A percentile compares a stretch with the other conserved stretches of the same genome.
Conservation (phyloP, 108 stramenopile genomes). For the Pseudonitzschia pungens region DNA sequence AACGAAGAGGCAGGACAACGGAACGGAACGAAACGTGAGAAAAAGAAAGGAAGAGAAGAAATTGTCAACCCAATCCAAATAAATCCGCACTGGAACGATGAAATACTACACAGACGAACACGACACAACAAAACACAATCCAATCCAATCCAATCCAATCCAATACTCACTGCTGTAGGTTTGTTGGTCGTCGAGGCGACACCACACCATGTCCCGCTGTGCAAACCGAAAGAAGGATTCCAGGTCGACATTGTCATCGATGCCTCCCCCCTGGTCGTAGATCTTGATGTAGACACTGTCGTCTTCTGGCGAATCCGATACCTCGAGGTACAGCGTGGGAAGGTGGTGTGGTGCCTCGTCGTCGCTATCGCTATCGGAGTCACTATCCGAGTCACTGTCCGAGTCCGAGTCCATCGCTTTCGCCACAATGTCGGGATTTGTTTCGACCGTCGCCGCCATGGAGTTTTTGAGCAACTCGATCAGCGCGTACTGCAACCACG, state of each 20-base stretch:
- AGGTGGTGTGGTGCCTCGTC: background rate
- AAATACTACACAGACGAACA: no score
- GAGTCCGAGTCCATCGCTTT: constrained; percentile 22
- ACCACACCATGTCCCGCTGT: constrained; percentile 46
- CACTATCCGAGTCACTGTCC: constrained; percentile 1
- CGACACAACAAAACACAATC: background rate
- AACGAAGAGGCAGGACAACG: background rate
- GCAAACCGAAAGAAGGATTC: constrained; percentile 25
- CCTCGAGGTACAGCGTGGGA: constrained; percentile 13
- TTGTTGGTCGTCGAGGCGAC: constrained; percentile 74
- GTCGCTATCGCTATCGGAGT: constrained; percentile 1
- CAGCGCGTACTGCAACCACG: constrained; percentile 77
- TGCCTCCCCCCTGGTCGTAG: constrained; percentile 57
- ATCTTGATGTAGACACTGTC: constrained; percentile 44
- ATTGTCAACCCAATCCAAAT: background rate
- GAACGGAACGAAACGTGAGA: background rate
- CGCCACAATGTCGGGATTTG: constrained; percentile 17
- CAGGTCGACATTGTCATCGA: constrained; percentile 16
- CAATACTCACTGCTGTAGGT: constrained; percentile 46
- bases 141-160: no score
- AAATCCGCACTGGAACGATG: background rate
- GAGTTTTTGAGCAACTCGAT: constrained; percentile 81
- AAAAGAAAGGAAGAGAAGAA: background rate
- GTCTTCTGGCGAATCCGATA: constrained; percentile 12
- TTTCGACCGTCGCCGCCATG: constrained; percentile 61